Evolutionary conservation across 345 rosid species (phyloP).

Genomic region (Brassica nigra): DNA sequence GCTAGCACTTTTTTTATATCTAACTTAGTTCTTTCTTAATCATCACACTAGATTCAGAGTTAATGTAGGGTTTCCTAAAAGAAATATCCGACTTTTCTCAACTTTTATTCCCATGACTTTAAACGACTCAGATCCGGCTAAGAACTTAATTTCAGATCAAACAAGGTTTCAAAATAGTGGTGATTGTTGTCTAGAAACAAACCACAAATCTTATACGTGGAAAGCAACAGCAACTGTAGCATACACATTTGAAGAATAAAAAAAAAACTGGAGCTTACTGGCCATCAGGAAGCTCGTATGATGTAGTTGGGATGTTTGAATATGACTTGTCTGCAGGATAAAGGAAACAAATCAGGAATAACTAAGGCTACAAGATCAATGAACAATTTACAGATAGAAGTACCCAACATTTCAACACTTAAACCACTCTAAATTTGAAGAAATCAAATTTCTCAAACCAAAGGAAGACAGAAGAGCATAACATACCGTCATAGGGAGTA

Average conservation of each 20-base stretch:
- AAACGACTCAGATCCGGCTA: too few species aligned
- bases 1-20: conserved; percentile 7
- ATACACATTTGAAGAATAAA: not conserved
- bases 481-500: conserved; percentile 84
- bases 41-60: not conserved
- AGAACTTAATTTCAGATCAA: not conserved
- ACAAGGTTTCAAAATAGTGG: not conserved
- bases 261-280: conserved; percentile 63
- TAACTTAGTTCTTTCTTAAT: conserved; percentile 6
- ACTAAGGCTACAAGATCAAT: not conserved
- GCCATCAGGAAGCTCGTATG: conserved; percentile 98
- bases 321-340: conserved; percentile 63
- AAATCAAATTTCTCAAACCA: not conserved
- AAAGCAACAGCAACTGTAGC: conserved; percentile 12
- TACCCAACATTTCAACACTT: not conserved
- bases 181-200: not conserved
- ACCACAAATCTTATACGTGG: not conserved
- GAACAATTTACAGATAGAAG: not conserved
- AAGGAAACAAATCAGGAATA: conserved; percentile 20
- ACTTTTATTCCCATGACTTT: too few species aligned
- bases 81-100: too few species aligned
- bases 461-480: not conserved
- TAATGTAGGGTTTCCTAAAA: too few species aligned
- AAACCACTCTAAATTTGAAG: not conserved
- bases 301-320: conserved; percentile 56